Base-by-base conservation (phyloP, 352 stramenopile genomes). In the Phytophthora cactorum region DNA sequence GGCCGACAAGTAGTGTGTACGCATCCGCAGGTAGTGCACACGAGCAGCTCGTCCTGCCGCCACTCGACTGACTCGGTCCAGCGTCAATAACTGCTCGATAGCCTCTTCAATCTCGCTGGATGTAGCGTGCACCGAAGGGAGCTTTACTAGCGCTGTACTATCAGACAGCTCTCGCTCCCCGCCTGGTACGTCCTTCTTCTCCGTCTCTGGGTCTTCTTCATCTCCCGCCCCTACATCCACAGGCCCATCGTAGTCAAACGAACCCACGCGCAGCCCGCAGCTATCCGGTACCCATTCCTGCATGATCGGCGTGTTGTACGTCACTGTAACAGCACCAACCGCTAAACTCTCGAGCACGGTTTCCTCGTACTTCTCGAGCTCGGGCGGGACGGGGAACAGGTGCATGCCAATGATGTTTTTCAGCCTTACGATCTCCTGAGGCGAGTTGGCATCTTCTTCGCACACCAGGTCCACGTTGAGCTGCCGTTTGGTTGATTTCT, bases 271-370 rank as follows among this genome's bases (percentile, higher is more conserved):
- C 8, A 91, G 44, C 1, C 84, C 84, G 47, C 68, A 79, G 17
- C 66, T 68, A 60, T 90, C 78, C 1, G 82, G 79, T 28, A 91
- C 74, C 77, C 79, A 92, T 50, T 92, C 84, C 53, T 87, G 82
- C 84, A 91, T 92, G 43, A 91, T 78, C 28, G 82, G 82, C 14
- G 84, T 81, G 63, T 90, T 79, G 73, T 83, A 91, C 39, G 82
- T 90, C 29, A 92, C 60, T 9, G 83, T 79, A 28, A 91, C 59
- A 12, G 84, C 82, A 5, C 84, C 82, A 4, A 84, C 82, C 7
- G 84, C 70, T 7, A 73, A 56, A 46, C 75, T 89, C 53, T 92
- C 82, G 2, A 92, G 68, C 36, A 79, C 68, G 1, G 72, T 67
- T n/a, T 85, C 75, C 51, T 92, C 79, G 41, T 83, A 78, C 47